These are phyloP conservation scores for Penicillium lividum DNA, from an alignment of 495 filamentous ascomycete genomes.

Conservation along the genomic window DNA sequence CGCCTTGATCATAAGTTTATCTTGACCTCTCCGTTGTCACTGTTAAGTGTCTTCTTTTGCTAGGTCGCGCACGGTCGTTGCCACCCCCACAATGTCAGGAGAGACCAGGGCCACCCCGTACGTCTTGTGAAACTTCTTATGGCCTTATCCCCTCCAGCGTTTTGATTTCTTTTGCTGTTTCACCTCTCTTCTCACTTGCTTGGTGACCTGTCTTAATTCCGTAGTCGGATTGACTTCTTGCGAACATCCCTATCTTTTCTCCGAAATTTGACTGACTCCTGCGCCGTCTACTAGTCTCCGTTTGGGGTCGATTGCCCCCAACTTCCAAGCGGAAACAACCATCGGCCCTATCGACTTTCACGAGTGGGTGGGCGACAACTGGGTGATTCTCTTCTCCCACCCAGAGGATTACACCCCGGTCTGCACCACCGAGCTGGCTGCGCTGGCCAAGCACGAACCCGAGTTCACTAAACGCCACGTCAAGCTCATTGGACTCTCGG, in stretches of 20 bases:
- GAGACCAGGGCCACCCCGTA: background rate
- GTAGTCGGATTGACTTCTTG: background rate
- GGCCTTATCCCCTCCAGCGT: background rate
- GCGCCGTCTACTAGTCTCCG: constrained; percentile 2
- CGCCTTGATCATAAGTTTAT: background rate
- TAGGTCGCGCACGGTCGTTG: background rate
- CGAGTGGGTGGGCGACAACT: constrained; percentile 1
- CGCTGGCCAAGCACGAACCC: constrained; percentile 7
- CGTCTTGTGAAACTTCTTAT: background rate
- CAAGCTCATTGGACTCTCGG: constrained; percentile 8
- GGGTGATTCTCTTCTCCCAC: constrained; percentile 8
- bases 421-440: constrained; percentile 3
- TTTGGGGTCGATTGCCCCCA: constrained; percentile 6
- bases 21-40: background rate
- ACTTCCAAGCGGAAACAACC: constrained; percentile 6
- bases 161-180: background rate
- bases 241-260: background rate
- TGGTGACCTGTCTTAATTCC: background rate
- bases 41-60: background rate
- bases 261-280: background rate
- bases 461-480: constrained; percentile 10
- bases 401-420: constrained; percentile 4
- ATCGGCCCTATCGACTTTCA: constrained; percentile 7
- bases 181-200: background rate
- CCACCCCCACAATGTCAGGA: background rate